Evolutionary conservation across 768 basidiomycete species (phyloP).

Genomic region (Pleurotus giganteus): DNA sequence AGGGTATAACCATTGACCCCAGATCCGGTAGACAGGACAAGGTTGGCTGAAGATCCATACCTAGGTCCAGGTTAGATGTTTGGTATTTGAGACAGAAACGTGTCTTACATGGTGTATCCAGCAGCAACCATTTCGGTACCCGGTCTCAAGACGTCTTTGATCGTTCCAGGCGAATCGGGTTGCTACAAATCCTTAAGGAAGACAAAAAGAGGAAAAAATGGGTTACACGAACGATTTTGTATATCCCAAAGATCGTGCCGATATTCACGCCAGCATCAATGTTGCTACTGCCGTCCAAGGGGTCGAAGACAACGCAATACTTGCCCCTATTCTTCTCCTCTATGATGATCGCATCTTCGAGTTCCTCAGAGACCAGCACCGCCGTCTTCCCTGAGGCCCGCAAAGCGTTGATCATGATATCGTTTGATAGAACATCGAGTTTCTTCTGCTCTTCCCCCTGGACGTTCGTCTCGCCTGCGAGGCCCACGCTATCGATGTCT

Average conservation of each 20-base stretch:
- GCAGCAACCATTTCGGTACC: slow-evolving; percentile 98
- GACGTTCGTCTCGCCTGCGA: slow-evolving; percentile 95
- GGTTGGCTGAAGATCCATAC: slow-evolving; percentile 92
- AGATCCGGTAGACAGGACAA: slow-evolving; percentile 91
- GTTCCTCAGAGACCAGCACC: slow-evolving; percentile 95
- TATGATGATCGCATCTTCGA: slow-evolving; percentile 90
- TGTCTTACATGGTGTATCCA: slow-evolving; percentile 88
- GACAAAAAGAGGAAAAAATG: neutral
- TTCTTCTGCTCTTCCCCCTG: slow-evolving; percentile 99
- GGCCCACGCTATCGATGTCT: slow-evolving; percentile 71
- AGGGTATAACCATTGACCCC: slow-evolving; percentile 99
- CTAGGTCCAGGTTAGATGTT: slow-evolving; percentile 24
- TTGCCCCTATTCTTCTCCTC: slow-evolving; percentile 76
- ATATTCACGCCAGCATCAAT: slow-evolving; percentile 99
- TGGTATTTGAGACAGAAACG: slow-evolving; percentile 1
- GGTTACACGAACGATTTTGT: slow-evolving; percentile 68
- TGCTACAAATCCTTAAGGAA: slow-evolving; percentile 41
- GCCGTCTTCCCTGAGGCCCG: slow-evolving; percentile 95
- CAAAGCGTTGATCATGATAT: slow-evolving; percentile 98
- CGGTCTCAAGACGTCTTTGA: slow-evolving; percentile 89
- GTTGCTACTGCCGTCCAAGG: slow-evolving; percentile 93
- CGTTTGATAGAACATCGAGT: slow-evolving; percentile 94
- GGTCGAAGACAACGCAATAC: slow-evolving; percentile 99
- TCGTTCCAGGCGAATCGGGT: slow-evolving; percentile 72
- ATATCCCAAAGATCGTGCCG: slow-evolving; percentile 97